These are phyloP conservation scores for Hibiscus trionum DNA, from an alignment of 345 rosid genomes.

Conservation along the genomic window DNA sequence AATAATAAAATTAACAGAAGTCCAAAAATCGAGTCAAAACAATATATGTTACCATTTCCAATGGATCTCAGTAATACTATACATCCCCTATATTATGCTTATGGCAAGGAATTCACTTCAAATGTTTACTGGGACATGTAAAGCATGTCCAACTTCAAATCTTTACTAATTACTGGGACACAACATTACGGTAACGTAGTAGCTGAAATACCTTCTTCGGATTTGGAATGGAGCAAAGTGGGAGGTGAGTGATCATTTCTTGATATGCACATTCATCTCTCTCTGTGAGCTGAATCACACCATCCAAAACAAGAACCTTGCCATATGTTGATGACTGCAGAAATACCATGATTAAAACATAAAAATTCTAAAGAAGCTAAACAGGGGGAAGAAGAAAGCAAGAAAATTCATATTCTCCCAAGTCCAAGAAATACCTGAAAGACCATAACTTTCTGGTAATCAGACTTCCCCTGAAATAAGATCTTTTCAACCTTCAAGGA, in stretches of 20 bases:
- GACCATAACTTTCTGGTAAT: conserved; percentile 81
- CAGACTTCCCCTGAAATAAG: conserved; percentile 79
- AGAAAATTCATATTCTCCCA: neutral
- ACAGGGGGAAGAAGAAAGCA: neutral
- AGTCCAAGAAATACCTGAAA: conserved; percentile 55
- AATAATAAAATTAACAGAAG: neutral
- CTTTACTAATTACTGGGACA: neutral
- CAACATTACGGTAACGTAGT: neutral
- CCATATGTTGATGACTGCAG: conserved; percentile 89
- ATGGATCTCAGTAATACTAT: neutral
- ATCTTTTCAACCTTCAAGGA: conserved; percentile 83
- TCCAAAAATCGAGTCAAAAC: neutral
- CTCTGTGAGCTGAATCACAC: conserved; percentile 92
- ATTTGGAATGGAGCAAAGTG: conserved; percentile 78
- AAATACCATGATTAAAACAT: neutral
- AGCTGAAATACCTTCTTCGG: conserved; percentile 62
- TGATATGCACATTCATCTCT: conserved; percentile 98
- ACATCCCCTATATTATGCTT: too few species aligned
- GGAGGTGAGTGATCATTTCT: conserved; percentile 97
- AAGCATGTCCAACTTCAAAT: neutral
- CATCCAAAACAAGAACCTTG: conserved; percentile 89
- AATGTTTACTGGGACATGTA: neutral
- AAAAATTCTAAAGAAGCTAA: neutral
- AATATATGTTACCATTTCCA: neutral
- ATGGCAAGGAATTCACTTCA: neutral